A percentile compares a stretch with the other conserved stretches of the same genome.
These are phyloP conservation scores for Cladosporium sp. DNA, from an alignment of 2,329 filamentous ascomycete genomes.

Conservation along the genomic window DNA sequence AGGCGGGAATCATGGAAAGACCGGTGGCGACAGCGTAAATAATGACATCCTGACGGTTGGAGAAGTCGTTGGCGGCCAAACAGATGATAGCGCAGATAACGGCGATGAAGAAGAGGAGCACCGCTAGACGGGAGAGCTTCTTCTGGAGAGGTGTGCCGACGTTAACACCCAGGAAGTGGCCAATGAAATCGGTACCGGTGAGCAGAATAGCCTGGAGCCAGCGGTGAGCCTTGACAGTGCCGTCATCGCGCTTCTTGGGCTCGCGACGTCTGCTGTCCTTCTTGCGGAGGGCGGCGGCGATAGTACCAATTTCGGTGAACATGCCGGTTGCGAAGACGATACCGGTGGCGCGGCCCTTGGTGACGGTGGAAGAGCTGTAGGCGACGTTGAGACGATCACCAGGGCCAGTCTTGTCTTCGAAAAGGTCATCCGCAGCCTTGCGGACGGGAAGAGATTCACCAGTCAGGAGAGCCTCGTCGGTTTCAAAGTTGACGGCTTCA, in stretches of 20 bases:
- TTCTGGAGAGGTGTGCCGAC: constrained; percentile 80
- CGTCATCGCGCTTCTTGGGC: constrained; percentile 37
- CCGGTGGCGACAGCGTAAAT: constrained; percentile 62
- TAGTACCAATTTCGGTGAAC: constrained; percentile 71
- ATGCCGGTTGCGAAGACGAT: constrained; percentile 69
- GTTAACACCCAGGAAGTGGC: constrained; percentile 62
- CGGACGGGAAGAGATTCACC: constrained; percentile 68
- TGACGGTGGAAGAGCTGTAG: constrained; percentile 69
- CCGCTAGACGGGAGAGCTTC: constrained; percentile 79
- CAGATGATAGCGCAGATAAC: constrained; percentile 67
- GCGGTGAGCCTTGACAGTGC: constrained; percentile 29
- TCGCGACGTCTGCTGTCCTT: constrained; percentile 45
- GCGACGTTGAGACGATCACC: constrained; percentile 68
- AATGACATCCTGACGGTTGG: constrained; percentile 57
- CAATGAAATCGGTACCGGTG: constrained; percentile 55
- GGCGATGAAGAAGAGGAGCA: constrained; percentile 72
- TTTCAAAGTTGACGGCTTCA: constrained; percentile 58
- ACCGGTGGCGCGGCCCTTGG: constrained; percentile 64
- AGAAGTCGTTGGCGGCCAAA: constrained; percentile 55
- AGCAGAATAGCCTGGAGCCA: constrained; percentile 48
- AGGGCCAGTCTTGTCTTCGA: constrained; percentile 52
- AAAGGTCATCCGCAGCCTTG: constrained; percentile 58
- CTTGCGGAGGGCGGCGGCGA: constrained; percentile 65
- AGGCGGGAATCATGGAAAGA: constrained; percentile 60
- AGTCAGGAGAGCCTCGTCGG: constrained; percentile 69